Base-by-base conservation (phyloP, 2,329 filamentous ascomycete genomes). In the Orbilia oligospora region DNA sequence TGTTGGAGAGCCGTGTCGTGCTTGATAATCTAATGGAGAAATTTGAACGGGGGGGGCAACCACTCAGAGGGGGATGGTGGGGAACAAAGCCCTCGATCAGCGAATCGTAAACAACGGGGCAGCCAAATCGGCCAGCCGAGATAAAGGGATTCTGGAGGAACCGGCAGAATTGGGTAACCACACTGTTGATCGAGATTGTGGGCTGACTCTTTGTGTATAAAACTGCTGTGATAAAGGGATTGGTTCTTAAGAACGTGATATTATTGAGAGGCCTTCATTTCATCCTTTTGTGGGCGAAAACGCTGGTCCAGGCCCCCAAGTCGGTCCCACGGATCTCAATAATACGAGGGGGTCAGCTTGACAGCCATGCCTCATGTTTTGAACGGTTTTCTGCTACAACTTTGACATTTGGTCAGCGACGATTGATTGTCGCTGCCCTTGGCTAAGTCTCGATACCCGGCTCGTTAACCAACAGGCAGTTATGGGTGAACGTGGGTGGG, bases 91-190 rank as follows among this genome's bases (percentile, higher is more conserved):
- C 53, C 55, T 72, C 27, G 68, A 72, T 78, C 75, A 78, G 75
- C 75, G 75, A 78, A 78, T 78, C 68, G 75, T 41, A 78, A 64
- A 72, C 75, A 66, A 65, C 75, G 75, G 75, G 75, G 75, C 75
- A 78, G 53, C 48, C 55, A 68, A 72, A 72, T 78, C 68, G 61
- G 68, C 68, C 75, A 72, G 63, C 75, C 75, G 68, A 78, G 75
- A 78, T 78, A 78, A 78, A 78, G 64, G 73, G 75, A 78, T 56
- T 71, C 68, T 71, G 27, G 56, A 64, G 69, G 53, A 69, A 30
- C 73, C 73, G 61, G 66, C 73, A 64, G 44, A 72, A 78, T 69
- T 64, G 61, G 75, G 75, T 22, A 78, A 64, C 53, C 68, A 68
- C 68, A 56, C 68, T 36, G 75, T 64, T 78, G 75, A 78, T 78